phyloP scores from a whole-genome alignment of 2,329 filamentous ascomycete species.

The Fusarium napiforme region DNA sequence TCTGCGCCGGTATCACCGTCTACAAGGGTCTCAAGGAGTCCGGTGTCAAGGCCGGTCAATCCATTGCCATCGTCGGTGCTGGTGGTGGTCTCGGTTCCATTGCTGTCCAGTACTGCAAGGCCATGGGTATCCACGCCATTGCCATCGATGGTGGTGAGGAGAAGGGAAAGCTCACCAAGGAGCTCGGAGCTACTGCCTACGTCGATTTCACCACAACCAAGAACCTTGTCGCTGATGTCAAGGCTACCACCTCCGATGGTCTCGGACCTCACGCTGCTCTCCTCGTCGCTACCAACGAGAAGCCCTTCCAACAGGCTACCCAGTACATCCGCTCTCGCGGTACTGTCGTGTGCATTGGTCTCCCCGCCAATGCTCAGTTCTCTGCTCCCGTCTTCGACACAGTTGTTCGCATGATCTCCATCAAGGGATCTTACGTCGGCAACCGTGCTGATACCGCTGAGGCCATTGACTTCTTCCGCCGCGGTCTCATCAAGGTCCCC shows the following conservation, averaged over 20 bases:
- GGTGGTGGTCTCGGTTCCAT: constrained; percentile 84
- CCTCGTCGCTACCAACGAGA: constrained; percentile 86
- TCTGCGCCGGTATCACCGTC: constrained; percentile 88
- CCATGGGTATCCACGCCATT: constrained; percentile 85
- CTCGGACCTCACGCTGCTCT: constrained; percentile 89
- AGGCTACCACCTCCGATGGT: constrained; percentile 81
- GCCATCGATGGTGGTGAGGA: constrained; percentile 87
- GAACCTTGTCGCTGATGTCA: constrained; percentile 86
- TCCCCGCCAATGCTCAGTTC: constrained; percentile 83
- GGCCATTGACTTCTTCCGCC: constrained; percentile 88
- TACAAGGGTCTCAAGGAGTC: constrained; percentile 95
- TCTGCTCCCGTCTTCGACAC: constrained; percentile 89
- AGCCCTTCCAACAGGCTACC: constrained; percentile 94
- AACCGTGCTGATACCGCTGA: constrained; percentile 90
- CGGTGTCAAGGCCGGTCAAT: constrained; percentile 77
- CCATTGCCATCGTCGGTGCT: constrained; percentile 85
- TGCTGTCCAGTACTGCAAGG: constrained; percentile 87
- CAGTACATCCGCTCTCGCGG: constrained; percentile 87
- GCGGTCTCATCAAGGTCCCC: constrained; percentile 86
- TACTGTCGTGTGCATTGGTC: constrained; percentile 86
- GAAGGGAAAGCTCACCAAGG: constrained; percentile 76
- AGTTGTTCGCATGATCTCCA: constrained; percentile 88
- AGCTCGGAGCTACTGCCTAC: constrained; percentile 77
- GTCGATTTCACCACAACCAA: constrained; percentile 83
- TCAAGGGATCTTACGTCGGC: constrained; percentile 93